Evolutionary conservation across 176 grass and related monocot genomes (phyloP).

Genomic region (Zoysia japonica): DNA sequence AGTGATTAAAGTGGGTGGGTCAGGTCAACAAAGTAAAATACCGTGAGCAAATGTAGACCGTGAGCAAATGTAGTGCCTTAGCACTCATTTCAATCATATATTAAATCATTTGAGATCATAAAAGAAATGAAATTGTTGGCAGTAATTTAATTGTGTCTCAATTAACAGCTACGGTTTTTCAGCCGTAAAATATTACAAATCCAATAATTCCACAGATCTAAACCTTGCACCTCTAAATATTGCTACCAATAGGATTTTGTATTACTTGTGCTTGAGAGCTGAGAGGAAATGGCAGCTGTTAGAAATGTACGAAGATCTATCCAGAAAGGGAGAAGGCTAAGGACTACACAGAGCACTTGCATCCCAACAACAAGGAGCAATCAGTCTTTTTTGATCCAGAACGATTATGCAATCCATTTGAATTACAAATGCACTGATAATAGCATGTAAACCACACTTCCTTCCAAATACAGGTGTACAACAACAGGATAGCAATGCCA

Average conservation of each 20-base stretch:
- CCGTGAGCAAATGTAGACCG: background rate
- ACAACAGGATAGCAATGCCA: background rate
- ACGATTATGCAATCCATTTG: background rate
- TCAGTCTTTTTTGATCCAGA: background rate
- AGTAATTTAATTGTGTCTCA: background rate
- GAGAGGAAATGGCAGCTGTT: constrained; percentile 6
- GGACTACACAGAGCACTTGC: constrained; percentile 9
- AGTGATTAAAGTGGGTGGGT: background rate
- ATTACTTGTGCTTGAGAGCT: background rate
- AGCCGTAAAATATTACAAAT: background rate
- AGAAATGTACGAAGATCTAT: background rate
- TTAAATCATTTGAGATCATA: background rate
- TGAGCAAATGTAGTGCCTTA: background rate
- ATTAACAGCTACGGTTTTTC: background rate
- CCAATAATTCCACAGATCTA: background rate
- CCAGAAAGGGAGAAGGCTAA: background rate
- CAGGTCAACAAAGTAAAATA: background rate
- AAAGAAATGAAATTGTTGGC: background rate
- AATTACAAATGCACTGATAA: background rate
- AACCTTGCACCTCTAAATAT: background rate
- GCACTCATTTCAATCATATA: too few relatives aligned
- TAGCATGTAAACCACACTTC: background rate
- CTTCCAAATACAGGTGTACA: constrained; percentile 19
- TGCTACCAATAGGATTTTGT: background rate
- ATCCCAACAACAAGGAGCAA: constrained; percentile 18